phyloP scores from a whole-genome alignment of 1,284 basidiomycete genomes.

The Ceratobasidium sp. region DNA sequence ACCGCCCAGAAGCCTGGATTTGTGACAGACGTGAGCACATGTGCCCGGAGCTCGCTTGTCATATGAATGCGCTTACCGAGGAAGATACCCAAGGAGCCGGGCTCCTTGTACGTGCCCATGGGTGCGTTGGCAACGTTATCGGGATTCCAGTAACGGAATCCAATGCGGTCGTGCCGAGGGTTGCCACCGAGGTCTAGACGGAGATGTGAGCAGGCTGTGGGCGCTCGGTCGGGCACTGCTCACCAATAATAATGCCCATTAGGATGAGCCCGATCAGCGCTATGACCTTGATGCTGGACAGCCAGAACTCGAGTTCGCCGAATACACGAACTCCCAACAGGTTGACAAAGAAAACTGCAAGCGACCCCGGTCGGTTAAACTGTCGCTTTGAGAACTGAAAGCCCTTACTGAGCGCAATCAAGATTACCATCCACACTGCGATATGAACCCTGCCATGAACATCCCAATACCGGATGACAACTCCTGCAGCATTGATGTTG shows the following conservation, averaged over 20 bases:
- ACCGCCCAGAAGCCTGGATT: constrained; percentile 68
- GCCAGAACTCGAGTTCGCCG: constrained; percentile 62
- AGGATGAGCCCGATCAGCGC: constrained; percentile 65
- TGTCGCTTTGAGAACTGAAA: not conserved
- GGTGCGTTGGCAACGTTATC: constrained; percentile 51
- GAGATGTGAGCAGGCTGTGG: constrained; percentile 47
- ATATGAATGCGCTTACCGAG: constrained; percentile 50
- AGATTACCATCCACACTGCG: constrained; percentile 66
- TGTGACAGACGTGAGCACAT: constrained; percentile 23
- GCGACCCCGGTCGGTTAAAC: not conserved
- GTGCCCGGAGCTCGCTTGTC: constrained; percentile 11
- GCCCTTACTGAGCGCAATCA: constrained; percentile 62
- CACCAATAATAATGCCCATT: constrained; percentile 58
- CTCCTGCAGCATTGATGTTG: constrained; percentile 64
- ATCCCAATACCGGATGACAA: constrained; percentile 67
- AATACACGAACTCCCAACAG: constrained; percentile 62
- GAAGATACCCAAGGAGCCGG: constrained; percentile 53
- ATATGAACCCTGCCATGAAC: constrained; percentile 58
- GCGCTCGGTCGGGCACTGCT: not conserved
- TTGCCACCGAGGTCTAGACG: constrained; percentile 70
- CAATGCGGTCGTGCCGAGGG: constrained; percentile 66
- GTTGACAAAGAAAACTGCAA: constrained; percentile 62
- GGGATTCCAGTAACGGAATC: constrained; percentile 57
- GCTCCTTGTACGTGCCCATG: constrained; percentile 53
- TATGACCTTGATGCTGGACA: constrained; percentile 61